Conservation (phyloP, 73 alveolate species). For the Paramecium tetraurelia region DNA sequence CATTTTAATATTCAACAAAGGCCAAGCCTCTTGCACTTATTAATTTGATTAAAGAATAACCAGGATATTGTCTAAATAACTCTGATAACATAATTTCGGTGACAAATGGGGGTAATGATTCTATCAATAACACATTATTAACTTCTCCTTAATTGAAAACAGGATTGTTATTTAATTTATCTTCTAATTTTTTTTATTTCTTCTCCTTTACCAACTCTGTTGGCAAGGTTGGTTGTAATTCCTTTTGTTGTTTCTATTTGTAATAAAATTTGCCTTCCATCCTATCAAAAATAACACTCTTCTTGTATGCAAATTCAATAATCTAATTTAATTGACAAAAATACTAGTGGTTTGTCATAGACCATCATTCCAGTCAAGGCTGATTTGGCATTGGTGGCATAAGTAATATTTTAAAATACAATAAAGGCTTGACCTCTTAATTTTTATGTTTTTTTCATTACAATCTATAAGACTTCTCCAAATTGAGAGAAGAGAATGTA, state of each 20-base stretch:
- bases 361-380: background rate
- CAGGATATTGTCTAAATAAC: background rate
- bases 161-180: background rate
- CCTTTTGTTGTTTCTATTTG: background rate
- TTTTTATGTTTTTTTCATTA: conserved; percentile 14
- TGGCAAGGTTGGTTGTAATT: background rate
- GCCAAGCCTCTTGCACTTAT: background rate
- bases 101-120: background rate
- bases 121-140: background rate
- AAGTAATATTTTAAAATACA: background rate
- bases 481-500: background rate
- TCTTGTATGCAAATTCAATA: background rate
- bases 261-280: conserved; percentile 32
- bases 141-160: background rate
- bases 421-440: conserved; percentile 32
- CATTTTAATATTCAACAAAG: background rate
- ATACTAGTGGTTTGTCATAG: background rate
- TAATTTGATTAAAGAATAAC: background rate
- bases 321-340: background rate
- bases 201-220: background rate
- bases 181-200: background rate
- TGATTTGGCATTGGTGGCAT: conserved; percentile 4
- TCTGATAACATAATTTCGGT: background rate
- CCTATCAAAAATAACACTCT: background rate
- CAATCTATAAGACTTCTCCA: background rate